phyloP scores from a whole-genome alignment of 768 basidiomycete genomes.

The Suillus paluster region DNA sequence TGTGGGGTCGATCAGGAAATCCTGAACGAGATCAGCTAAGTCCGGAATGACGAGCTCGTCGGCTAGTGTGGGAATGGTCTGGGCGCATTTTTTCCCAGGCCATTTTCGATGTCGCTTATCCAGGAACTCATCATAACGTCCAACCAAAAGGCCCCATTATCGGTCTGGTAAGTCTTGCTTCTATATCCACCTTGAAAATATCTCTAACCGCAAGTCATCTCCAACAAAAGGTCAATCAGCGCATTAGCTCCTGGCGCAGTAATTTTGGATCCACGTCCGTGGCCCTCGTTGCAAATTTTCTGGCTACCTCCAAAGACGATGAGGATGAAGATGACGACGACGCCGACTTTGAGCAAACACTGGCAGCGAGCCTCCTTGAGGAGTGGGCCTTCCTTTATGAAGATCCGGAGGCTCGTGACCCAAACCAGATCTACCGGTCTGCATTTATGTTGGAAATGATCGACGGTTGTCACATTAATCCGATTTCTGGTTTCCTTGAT shows the following conservation, averaged over 20 bases:
- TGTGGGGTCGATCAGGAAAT: no score
- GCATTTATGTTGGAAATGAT: conserved; percentile 12
- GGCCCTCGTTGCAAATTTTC: conserved; percentile 10
- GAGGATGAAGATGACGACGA: background rate
- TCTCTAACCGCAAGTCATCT: background rate
- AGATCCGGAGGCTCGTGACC: conserved; percentile 3
- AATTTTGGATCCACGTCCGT: conserved; percentile 12
- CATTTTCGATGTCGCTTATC: conserved; percentile 13
- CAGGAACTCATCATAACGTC: conserved; percentile 7
- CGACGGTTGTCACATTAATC: conserved; percentile 6
- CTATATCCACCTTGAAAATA: background rate
- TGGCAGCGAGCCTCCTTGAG: background rate
- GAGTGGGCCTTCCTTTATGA: conserved; percentile 11
- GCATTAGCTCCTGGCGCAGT: conserved; percentile 13
- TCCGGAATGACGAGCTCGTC: no score
- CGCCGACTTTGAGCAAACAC: background rate
- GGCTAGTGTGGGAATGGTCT: no score
- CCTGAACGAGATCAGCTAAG: no score
- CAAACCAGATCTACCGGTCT: conserved; percentile 2
- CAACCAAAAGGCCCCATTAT: conserved; percentile 6
- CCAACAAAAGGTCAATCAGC: conserved; percentile 6
- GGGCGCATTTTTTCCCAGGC: no score
- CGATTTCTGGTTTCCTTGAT: conserved; percentile 4
- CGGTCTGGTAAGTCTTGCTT: conserved; percentile 10
- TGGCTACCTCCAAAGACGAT: background rate